Conservation (phyloP, 2,329 filamentous ascomycete genomes). For the Hirsutella minnesotensis region DNA sequence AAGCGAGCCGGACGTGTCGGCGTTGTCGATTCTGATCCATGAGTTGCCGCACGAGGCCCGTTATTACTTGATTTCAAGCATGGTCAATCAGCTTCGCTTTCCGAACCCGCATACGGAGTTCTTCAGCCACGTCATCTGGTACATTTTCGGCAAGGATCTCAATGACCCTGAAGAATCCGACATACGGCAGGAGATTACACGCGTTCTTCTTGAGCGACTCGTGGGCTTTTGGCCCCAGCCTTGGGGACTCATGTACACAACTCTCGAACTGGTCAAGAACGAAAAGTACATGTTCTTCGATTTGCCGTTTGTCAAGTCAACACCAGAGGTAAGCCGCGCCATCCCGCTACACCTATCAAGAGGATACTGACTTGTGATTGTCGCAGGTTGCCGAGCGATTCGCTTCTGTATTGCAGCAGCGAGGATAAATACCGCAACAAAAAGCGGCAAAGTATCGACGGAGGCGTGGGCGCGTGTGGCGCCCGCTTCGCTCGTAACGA, state of each 20-base stretch:
- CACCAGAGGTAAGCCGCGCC: constrained; percentile 61
- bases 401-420: constrained; percentile 20
- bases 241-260: constrained; percentile 83
- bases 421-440: neutral
- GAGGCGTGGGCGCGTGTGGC: neutral
- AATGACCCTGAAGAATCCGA: constrained; percentile 65
- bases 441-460: neutral
- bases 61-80: constrained; percentile 73
- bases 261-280: constrained; percentile 85
- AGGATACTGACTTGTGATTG: constrained; percentile 3
- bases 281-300: constrained; percentile 87
- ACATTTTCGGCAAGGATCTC: constrained; percentile 70
- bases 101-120: constrained; percentile 86
- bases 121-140: constrained; percentile 75
- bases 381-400: constrained; percentile 25
- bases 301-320: constrained; percentile 79
- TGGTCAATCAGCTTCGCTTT: constrained; percentile 85
- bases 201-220: constrained; percentile 77
- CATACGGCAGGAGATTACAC: constrained; percentile 81
- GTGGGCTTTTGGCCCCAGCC: constrained; percentile 87
- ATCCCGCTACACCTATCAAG: neutral
- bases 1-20: constrained; percentile 45
- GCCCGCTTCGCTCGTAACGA: neutral
- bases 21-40: constrained; percentile 66
- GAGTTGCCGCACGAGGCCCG: constrained; percentile 66